Evolutionary conservation across 1,139 yeast genomes (phyloP).

Genomic region (Eremothecium cymbalariae): DNA sequence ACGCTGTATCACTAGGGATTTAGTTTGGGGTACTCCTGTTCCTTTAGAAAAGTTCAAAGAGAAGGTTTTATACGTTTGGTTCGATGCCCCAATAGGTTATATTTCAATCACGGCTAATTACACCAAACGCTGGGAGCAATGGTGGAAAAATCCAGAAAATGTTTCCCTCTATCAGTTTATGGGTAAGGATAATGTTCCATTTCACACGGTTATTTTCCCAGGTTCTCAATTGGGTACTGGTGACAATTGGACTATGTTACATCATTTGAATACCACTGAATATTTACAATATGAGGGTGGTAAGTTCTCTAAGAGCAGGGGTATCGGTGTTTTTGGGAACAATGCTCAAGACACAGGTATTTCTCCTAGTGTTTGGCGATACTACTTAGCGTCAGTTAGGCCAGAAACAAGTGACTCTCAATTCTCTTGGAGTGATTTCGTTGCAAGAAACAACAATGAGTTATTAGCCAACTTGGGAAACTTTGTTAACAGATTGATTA

Average conservation of each 20-base stretch:
- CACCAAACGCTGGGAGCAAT: slow-evolving; percentile 68
- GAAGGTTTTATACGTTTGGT: slow-evolving; percentile 96
- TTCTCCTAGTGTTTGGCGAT: slow-evolving; percentile 94
- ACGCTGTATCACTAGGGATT: slow-evolving; percentile 94
- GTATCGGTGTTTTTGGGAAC: slow-evolving; percentile 96
- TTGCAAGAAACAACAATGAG: slow-evolving; percentile 86
- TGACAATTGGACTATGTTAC: slow-evolving; percentile 83
- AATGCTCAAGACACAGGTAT: slow-evolving; percentile 91
- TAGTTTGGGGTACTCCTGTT: slow-evolving; percentile 98
- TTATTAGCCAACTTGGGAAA: slow-evolving; percentile 93
- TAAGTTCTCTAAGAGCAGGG: slow-evolving; percentile 92
- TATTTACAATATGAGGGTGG: slow-evolving; percentile 97
- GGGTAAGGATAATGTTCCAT: slow-evolving; percentile 99
- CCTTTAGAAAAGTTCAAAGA: slow-evolving; percentile 76
- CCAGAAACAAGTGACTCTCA: slow-evolving; percentile 96
- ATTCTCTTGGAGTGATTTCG: slow-evolving; percentile 95
- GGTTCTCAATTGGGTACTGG: slow-evolving; percentile 81
- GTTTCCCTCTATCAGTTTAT: slow-evolving; percentile 89
- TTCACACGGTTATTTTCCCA: slow-evolving; percentile 98
- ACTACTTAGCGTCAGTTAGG: slow-evolving; percentile 82
- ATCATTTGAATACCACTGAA: slow-evolving; percentile 90
- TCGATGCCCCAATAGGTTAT: slow-evolving; percentile 96
- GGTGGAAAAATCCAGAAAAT: slow-evolving; percentile 90
- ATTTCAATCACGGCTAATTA: slow-evolving; percentile 93
- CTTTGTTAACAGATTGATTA: slow-evolving; percentile 87